phyloP scores from a whole-genome alignment of 345 rosid species.

The Murraya koenigii region DNA sequence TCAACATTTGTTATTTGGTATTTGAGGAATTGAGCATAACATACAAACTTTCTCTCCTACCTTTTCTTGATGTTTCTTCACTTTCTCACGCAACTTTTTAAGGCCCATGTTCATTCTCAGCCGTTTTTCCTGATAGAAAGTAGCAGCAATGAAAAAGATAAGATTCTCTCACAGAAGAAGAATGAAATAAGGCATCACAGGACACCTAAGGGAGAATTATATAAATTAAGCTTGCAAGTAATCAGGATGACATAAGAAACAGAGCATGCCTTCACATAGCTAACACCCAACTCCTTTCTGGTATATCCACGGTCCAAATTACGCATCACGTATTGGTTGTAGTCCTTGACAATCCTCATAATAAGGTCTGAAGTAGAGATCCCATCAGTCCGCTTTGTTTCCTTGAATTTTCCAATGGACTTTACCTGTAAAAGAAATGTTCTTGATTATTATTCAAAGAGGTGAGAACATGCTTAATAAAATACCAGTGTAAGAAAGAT shows the following conservation, averaged over 20 bases:
- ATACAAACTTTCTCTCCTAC: constrained; percentile 34
- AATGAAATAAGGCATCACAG: neutral
- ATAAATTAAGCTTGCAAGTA: neutral
- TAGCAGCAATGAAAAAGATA: neutral
- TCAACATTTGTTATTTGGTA: neutral
- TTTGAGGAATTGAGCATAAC: neutral
- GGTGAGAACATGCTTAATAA: neutral
- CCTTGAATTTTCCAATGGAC: constrained; percentile 56
- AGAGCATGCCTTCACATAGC: constrained; percentile 57
- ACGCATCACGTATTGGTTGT: constrained; percentile 69
- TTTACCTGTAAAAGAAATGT: constrained; percentile 37
- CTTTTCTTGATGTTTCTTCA: constrained; percentile 66
- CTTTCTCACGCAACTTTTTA: constrained; percentile 56
- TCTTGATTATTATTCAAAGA: neutral
- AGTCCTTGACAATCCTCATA: constrained; percentile 72
- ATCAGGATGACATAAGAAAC: neutral
- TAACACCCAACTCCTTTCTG: constrained; percentile 67
- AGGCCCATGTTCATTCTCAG: constrained; percentile 60
- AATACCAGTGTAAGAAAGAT: neutral
- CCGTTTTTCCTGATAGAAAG: constrained; percentile 52
- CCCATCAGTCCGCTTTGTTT: constrained; percentile 70
- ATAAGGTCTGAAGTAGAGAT: constrained; percentile 69
- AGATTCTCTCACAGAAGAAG: neutral
- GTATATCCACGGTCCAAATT: constrained; percentile 69
- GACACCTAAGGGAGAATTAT: neutral